Evolutionary conservation across 331 rosid species (phyloP), one percentile per base, ranked within the genome.

Genomic region (Stylosanthes scabra): DNA sequence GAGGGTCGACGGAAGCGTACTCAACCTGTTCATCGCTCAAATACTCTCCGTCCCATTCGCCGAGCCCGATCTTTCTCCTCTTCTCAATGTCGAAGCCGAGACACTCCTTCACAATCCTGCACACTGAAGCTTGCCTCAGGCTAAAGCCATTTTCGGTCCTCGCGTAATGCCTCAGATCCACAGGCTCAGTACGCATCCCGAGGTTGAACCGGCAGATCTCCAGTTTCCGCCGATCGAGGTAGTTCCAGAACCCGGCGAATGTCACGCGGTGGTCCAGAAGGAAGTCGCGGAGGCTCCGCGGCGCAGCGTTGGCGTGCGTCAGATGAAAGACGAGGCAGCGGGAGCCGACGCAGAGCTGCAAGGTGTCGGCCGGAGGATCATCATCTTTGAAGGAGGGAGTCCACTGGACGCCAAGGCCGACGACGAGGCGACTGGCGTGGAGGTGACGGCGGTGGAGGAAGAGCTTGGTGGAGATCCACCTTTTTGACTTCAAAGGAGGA

Each of bases 341-440:
- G 10, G 46, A 16, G 5, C 86, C 86, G 34, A 82, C 8, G 63
- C 83, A 78, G 49, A 82, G 61, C 47, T 78, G 80, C 49, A 82
- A 40, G 0, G 75, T 78, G 8, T 70, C 72, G 9, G 74, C 77
- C 58, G 77, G 63, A 27, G 70, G 7, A 5, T 72, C 12, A 1
- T 2, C 0, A 0, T 15, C 15, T 16, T 2, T 0, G 27, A 2
- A 2, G 57, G 9, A 6, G 28, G 67, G 74, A 42, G 56, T 61
- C 84, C 87, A 83, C 20, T 83, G 86, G 27, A 83, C 81, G 42
- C 86, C 86, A 59, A 80, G 71, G 15, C 84, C 87, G n/a, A 74
- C 75, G 16, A 83, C 68, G 54, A 83, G 74, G 39, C 40, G 27
- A 20, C 13, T 3, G 2, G 0, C 0, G 45, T 2, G 2, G 52